These are phyloP conservation scores for Scheffersomyces illinoinensis DNA, from an alignment of 1,139 yeast species.

Conservation along the genomic window DNA sequence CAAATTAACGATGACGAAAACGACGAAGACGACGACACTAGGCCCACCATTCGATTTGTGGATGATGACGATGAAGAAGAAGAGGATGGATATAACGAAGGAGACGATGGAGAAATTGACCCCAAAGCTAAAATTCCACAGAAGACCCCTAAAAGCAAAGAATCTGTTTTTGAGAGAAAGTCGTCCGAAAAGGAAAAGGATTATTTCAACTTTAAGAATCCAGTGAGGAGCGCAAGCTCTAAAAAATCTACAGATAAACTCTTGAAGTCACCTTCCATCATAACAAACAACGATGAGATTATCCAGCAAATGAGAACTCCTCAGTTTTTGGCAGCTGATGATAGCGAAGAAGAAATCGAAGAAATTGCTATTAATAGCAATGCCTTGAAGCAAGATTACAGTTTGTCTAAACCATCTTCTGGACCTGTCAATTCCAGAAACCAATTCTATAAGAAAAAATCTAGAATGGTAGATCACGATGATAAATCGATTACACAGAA, in stretches of 20 bases:
- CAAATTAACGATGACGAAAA: conserved; percentile 68
- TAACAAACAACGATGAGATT: conserved; percentile 40
- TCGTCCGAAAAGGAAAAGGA: neutral
- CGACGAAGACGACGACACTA: conserved; percentile 32
- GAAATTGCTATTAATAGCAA: conserved; percentile 1
- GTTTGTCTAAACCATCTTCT: conserved; percentile 1
- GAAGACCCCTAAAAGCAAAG: neutral
- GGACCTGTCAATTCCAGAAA: conserved; percentile 1
- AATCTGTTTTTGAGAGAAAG: neutral
- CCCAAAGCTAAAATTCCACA: neutral
- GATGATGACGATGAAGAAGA: conserved; percentile 21
- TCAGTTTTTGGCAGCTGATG: conserved; percentile 34
- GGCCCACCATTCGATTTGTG: conserved; percentile 29
- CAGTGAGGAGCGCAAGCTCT: neutral
- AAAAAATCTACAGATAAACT: neutral
- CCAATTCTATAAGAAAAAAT: neutral
- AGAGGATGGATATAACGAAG: conserved; percentile 12
- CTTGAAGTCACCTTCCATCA: conserved; percentile 31
- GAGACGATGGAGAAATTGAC: conserved; percentile 12
- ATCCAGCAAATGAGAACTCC: conserved; percentile 40
- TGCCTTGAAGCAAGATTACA: conserved; percentile 1
- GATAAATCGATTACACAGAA: conserved; percentile 28
- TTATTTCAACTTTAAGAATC: neutral
- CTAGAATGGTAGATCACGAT: neutral
- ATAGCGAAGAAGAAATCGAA: conserved; percentile 16